phyloP scores from a whole-genome alignment of 495 filamentous ascomycete genomes.

The Cercophora newfieldiana region DNA sequence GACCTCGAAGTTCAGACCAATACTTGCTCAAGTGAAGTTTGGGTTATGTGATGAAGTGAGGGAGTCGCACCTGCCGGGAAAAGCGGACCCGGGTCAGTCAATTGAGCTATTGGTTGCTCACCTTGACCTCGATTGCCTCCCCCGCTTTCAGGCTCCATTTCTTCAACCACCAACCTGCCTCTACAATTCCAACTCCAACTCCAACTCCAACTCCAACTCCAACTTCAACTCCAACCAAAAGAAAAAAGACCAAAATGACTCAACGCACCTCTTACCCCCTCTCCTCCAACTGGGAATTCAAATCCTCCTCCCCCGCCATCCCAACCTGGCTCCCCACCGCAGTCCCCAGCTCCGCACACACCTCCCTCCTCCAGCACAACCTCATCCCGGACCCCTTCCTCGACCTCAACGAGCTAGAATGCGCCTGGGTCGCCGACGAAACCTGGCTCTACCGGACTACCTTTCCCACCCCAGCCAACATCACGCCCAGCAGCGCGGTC shows the following conservation, averaged over 20 bases:
- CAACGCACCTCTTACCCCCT: background rate
- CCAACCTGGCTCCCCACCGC: slow-evolving; percentile 24
- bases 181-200: background rate
- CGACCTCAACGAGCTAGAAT: slow-evolving; percentile 65
- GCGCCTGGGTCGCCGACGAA: slow-evolving; percentile 70
- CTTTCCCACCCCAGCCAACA: slow-evolving; percentile 40
- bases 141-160: too few species aligned
- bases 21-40: too few species aligned
- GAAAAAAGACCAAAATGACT: background rate
- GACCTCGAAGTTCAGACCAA: too few species aligned
- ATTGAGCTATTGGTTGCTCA: background rate
- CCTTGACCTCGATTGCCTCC: background rate
- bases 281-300: slow-evolving; percentile 26
- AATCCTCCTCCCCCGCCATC: slow-evolving; percentile 1
- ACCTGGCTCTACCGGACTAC: slow-evolving; percentile 56
- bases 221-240: background rate
- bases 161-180: background rate
- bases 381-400: slow-evolving; percentile 63
- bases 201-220: background rate
- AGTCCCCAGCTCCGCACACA: slow-evolving; percentile 29
- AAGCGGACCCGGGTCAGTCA: background rate
- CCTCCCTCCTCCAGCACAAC: slow-evolving; percentile 24
- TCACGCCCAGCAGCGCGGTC: slow-evolving; percentile 6
- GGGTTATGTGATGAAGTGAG: too few species aligned
- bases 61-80: background rate